These are phyloP conservation scores for Amanita rubescens DNA, from an alignment of 768 basidiomycete species.

Conservation along the genomic window DNA sequence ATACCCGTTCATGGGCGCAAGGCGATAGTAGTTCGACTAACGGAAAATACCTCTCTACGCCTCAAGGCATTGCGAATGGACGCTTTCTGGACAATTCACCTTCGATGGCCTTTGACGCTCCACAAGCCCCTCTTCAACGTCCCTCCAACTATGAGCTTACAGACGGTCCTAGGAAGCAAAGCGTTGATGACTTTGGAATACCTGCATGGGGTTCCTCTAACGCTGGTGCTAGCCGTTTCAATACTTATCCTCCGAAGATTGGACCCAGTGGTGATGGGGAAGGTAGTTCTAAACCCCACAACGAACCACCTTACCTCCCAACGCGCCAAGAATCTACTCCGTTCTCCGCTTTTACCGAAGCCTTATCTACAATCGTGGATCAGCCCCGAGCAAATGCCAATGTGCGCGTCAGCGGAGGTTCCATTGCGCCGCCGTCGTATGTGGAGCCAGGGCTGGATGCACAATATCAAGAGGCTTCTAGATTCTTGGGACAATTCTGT, in stretches of 20 bases:
- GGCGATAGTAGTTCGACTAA: background rate
- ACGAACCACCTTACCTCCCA: slow-evolving; percentile 22
- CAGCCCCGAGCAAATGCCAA: background rate
- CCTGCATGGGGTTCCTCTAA: slow-evolving; percentile 16
- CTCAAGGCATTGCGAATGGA: slow-evolving; percentile 21
- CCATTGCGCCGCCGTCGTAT: slow-evolving; percentile 9
- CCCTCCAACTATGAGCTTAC: slow-evolving; percentile 9
- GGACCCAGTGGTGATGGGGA: slow-evolving; percentile 12
- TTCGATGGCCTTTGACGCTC: slow-evolving; percentile 1
- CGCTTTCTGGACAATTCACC: slow-evolving; percentile 20
- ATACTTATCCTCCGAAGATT: slow-evolving; percentile 49
- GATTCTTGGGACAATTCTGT: slow-evolving; percentile 23
- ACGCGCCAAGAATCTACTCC: slow-evolving; percentile 19
- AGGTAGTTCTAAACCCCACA: slow-evolving; percentile 17
- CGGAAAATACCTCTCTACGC: slow-evolving; percentile 20
- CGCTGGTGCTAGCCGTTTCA: slow-evolving; percentile 44
- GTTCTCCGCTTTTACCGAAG: slow-evolving; percentile 31
- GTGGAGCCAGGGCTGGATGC: slow-evolving; percentile 11
- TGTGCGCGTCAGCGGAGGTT: background rate
- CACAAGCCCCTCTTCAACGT: slow-evolving; percentile 11
- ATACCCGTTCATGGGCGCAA: background rate
- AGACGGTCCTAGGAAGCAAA: slow-evolving; percentile 7
- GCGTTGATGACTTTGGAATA: slow-evolving; percentile 39
- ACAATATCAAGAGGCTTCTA: background rate
- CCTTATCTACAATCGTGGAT: slow-evolving; percentile 11